Base-by-base conservation (phyloP, 768 basidiomycete genomes). In the Lactarius hengduanensis region DNA sequence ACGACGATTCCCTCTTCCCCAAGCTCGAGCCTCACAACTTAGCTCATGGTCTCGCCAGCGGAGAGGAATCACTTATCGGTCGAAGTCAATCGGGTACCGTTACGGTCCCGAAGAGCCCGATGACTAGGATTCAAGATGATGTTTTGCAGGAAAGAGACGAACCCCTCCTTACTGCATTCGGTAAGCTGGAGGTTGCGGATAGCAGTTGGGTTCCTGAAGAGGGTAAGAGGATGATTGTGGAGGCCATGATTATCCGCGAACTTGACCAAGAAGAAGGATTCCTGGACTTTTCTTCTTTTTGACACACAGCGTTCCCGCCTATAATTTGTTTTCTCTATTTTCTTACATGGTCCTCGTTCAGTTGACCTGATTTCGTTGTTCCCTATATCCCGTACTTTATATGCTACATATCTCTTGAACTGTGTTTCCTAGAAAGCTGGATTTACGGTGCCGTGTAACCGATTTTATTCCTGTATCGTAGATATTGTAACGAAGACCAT, bases 171-270 rank as follows among this genome's bases (percentile, higher is more conserved):
- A 43, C 22, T 32, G 63, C 63, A 47, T 26, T 67, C 60, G 72
- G 11, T 74, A 72, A 57, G 74, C 73, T 62, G 79, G 77, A 53
- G 69, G 71, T 70, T 20, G 22, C 64, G 36, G 62, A 68, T 41
- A 61, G 38, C 18, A 54, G 61, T 13, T 45, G 54, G 22, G 45
- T 32, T 43, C 45, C 41, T 50, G 65, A 72, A n/a, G 69, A 69
- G 26, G 71, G 65, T 8, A 81, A 83, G 38, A 79, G 89, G n/a
- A 78, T 88, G 4, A 92, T 93, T 57, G 90, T 92, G 11, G 91
- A 94, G 74, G 92, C 85, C 2, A 80, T 94, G 36, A 87, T 94
- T 2, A 86, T 92, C 22, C 82, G 90, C 56, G 91, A 93, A 75
- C 79, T 92, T 77, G 86, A 87, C 20, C 71, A 88, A 2, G 89